phyloP scores from a whole-genome alignment of 1,284 basidiomycete genomes.

The Ceratobasidium sp. region DNA sequence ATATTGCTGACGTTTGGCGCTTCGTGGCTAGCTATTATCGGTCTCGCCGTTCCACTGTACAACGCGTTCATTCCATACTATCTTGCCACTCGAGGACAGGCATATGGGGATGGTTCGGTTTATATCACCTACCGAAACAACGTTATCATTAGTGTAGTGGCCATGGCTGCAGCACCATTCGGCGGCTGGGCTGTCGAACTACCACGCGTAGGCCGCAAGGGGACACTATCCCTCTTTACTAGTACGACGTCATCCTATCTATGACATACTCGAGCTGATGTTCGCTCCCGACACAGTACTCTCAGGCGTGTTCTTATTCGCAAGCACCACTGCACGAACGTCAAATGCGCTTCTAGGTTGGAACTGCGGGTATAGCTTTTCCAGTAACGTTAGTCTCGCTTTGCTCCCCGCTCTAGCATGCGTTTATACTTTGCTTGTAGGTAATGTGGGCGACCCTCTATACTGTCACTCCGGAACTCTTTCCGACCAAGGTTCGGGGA shows the following conservation, averaged over 20 bases:
- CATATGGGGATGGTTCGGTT: constrained; percentile 72
- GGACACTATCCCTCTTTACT: constrained; percentile 73
- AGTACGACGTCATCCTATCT: constrained; percentile 54
- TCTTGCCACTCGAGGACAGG: constrained; percentile 70
- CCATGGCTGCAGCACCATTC: constrained; percentile 75
- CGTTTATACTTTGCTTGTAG: constrained; percentile 52
- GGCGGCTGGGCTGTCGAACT: constrained; percentile 74
- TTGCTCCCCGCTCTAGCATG: background rate
- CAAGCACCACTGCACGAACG: constrained; percentile 74
- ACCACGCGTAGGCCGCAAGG: constrained; percentile 71
- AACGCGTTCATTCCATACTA: constrained; percentile 76
- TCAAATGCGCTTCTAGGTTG: constrained; percentile 76
- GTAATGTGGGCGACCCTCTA: constrained; percentile 83
- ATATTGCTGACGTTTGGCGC: constrained; percentile 52
- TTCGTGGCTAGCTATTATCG: constrained; percentile 69
- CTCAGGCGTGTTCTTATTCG: constrained; percentile 78
- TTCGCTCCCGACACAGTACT: too few species aligned
- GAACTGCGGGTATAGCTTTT: constrained; percentile 78
- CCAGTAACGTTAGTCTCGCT: constrained; percentile 65
- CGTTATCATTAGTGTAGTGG: constrained; percentile 77
- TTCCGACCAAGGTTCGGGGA: constrained; percentile 78
- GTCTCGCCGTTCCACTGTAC: constrained; percentile 81
- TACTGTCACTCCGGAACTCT: constrained; percentile 69
- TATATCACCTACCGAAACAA: constrained; percentile 79
- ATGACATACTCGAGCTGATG: too few species aligned